phyloP scores from a whole-genome alignment of 306 rosid species.

The Rosa chinensis region DNA sequence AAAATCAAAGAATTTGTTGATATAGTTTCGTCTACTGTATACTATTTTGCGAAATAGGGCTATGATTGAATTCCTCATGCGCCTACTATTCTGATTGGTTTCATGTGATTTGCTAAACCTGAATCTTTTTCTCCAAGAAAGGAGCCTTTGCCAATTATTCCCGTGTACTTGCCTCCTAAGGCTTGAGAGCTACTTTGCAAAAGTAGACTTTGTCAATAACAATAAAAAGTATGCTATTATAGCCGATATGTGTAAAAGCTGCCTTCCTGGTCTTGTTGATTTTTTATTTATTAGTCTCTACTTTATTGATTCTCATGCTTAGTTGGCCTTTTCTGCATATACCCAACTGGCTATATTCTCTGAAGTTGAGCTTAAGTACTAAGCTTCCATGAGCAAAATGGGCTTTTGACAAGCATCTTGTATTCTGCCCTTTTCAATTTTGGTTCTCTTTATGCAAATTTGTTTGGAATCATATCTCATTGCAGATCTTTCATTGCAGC shows the following conservation, averaged over 20 bases:
- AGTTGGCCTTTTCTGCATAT: neutral
- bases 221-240: neutral
- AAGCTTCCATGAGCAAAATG: neutral
- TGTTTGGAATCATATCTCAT: neutral
- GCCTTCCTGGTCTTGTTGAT: neutral
- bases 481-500: conserved; percentile 17
- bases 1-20: neutral
- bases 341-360: neutral
- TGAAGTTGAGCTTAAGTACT: neutral
- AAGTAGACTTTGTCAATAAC: neutral
- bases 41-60: neutral
- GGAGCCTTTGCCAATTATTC: neutral
- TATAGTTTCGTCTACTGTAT: neutral
- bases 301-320: conserved; percentile 6
- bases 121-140: neutral
- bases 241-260: neutral
- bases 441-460: neutral
- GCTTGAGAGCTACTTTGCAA: neutral
- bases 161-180: neutral
- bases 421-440: neutral
- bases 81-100: neutral
- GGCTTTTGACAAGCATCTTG: neutral
- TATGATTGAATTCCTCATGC: neutral
- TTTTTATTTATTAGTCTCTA: neutral
- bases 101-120: neutral